phyloP scores from a whole-genome alignment of 2,329 filamentous ascomycete species.

The Chrysoporthe puriensis region DNA sequence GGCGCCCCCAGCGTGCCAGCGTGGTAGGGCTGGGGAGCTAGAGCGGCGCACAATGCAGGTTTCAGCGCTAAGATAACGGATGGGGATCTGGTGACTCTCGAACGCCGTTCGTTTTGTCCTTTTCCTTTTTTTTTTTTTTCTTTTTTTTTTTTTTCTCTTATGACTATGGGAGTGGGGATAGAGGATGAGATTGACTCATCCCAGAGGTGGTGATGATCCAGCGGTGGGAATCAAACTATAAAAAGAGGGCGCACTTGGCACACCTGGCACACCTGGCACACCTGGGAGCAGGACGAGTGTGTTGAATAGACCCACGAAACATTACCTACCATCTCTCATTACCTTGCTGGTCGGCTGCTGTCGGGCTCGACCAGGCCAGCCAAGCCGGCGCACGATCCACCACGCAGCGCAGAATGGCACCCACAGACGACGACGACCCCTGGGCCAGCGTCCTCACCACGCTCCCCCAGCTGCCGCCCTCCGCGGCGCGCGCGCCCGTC shows the following conservation, averaged over 20 bases:
- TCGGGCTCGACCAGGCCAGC: too few species aligned
- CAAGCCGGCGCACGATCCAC: too few species aligned
- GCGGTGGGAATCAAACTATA: neutral
- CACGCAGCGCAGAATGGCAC: neutral
- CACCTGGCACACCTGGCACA: too few species aligned
- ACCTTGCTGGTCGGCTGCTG: too few species aligned
- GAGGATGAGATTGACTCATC: neutral
- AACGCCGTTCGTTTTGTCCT: neutral
- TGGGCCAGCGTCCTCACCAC: constrained; percentile 18
- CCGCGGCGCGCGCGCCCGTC: neutral
- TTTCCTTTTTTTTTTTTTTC: neutral
- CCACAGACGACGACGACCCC: neutral
- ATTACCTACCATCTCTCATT: too few species aligned
- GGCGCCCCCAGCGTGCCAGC: neutral
- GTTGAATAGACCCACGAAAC: too few species aligned
- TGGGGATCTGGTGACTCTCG: neutral
- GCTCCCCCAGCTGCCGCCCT: constrained; percentile 2
- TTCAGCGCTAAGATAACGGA: neutral
- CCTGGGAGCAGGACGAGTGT: too few species aligned
- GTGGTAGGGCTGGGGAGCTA: neutral
- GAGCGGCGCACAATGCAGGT: neutral
- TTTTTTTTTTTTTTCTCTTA: neutral
- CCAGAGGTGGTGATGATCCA: neutral
- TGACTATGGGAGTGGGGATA: too few species aligned
- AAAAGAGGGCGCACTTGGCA: neutral